Percentiles rank a stretch among this genome's conserved stretches.
Evolutionary conservation across 352 stramenopile genomes (phyloP).

Genomic region (Thalassiosira oceanica): DNA sequence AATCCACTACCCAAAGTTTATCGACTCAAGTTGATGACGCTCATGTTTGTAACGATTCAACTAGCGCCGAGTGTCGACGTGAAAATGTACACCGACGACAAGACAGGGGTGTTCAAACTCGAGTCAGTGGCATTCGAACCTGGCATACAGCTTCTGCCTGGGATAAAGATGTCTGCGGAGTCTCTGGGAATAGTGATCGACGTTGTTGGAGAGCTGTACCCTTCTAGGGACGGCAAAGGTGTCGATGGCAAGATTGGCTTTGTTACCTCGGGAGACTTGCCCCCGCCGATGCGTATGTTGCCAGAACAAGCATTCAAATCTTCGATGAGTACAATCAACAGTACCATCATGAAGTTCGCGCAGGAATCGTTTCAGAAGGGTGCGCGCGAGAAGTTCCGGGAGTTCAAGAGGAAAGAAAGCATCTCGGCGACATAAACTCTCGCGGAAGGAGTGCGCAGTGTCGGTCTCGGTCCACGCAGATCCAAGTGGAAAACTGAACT

Average conservation of each 20-base stretch:
- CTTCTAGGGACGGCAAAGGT: slow-evolving; percentile 55
- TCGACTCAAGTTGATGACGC: slow-evolving; percentile 68
- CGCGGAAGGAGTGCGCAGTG: too few species aligned
- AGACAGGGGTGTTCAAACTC: slow-evolving; percentile 27
- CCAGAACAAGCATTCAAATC: slow-evolving; percentile 55
- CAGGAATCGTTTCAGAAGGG: slow-evolving; percentile 65
- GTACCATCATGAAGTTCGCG: slow-evolving; percentile 69
- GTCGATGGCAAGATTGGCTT: slow-evolving; percentile 73
- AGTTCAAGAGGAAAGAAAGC: slow-evolving; percentile 42
- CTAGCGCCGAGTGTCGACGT: slow-evolving; percentile 67
- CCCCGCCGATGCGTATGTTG: slow-evolving; percentile 57
- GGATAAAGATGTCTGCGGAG: slow-evolving; percentile 47
- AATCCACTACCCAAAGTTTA: slow-evolving; percentile 60
- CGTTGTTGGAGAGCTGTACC: slow-evolving; percentile 66
- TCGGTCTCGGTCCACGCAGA: too few species aligned
- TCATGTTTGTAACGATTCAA: slow-evolving; percentile 78
- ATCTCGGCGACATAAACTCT: neutral
- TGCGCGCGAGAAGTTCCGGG: slow-evolving; percentile 48
- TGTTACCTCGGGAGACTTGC: slow-evolving; percentile 56
- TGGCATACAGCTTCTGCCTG: slow-evolving; percentile 70
- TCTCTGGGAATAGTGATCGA: slow-evolving; percentile 72
- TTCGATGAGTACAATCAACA: slow-evolving; percentile 63
- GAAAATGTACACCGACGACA: slow-evolving; percentile 62
- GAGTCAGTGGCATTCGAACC: slow-evolving; percentile 74
- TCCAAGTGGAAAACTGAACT: too few species aligned